Evolutionary conservation across 1,284 basidiomycete species (phyloP).

Genomic region (Marasmius fiardii): DNA sequence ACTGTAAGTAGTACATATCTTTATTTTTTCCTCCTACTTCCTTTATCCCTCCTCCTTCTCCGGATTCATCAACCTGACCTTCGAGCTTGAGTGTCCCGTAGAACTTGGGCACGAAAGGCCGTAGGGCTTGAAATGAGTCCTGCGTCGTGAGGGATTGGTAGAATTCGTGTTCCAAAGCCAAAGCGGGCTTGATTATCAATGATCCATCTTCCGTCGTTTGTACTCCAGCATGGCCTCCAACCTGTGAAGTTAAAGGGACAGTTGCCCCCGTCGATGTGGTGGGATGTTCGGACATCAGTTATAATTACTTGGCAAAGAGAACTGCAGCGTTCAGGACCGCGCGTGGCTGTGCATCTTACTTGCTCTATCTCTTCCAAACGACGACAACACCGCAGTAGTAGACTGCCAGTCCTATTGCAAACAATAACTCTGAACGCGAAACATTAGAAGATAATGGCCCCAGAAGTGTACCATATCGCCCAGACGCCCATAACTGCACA

Average conservation of each 20-base stretch:
- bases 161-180: conserved; percentile 75
- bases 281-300: neutral
- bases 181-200: conserved; percentile 82
- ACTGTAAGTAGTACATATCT: conserved; percentile 40
- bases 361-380: neutral
- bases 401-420: conserved; percentile 78
- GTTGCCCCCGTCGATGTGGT: neutral
- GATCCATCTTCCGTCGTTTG: conserved; percentile 72
- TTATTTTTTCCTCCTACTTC: conserved; percentile 25
- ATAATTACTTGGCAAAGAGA: no score
- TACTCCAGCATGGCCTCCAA: conserved; percentile 86
- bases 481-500: conserved; percentile 88
- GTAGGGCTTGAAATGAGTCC: conserved; percentile 39
- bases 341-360: neutral
- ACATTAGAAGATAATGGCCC: conserved; percentile 78
- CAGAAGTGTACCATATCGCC: conserved; percentile 78
- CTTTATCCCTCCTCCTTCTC: conserved; percentile 11
- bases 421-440: conserved; percentile 1
- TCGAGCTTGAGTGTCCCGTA: conserved; percentile 72
- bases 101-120: conserved; percentile 67
- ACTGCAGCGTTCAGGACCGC: conserved; percentile 12
- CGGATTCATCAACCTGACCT: conserved; percentile 45
- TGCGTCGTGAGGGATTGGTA: conserved; percentile 63
- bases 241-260: conserved; percentile 50
- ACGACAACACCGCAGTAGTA: conserved; percentile 51